Evolutionary conservation across 805 yeast genomes (phyloP), one percentile per base, ranked within the genome.

Genomic region (Schizosaccharomyces octosporus): DNA sequence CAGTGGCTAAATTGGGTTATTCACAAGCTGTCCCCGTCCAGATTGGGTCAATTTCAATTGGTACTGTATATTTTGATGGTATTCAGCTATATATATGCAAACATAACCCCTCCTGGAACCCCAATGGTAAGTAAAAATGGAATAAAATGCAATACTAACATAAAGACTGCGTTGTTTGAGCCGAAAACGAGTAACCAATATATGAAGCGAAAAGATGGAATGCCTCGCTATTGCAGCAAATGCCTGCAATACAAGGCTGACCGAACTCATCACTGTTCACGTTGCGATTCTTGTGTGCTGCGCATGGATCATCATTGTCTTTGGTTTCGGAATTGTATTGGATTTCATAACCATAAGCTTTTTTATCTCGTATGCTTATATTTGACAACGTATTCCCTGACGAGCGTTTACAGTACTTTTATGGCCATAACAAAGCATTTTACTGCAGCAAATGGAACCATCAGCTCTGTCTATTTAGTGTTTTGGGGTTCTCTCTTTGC

Each of bases 281-380:
- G 24, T 6, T 59, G 61, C 36, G 24, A 48, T 21, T n/a, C 21
- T 15, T 59, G 61, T 54, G 29, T 59, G 4, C 29, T 59, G 7
- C 59, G 61, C 13, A 59, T 59, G 61, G 61, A 59, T 32, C 61
- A 88, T 69, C 96, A 88, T 72, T 83, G 84, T 69, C 95, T 96
- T 0, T 89, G 96, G 96, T 87, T 95, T 0, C 79, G 80, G 70
- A 89, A 86, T 68, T 89, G 96, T 68, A 90, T 89, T 24, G 97
- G 97, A 0, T 81, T 80, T 68, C 70, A 71, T 0, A 89, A 89
- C 68, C 75, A 80, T 69, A 87, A 95, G 89, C 86, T 69, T 89
- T 89, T 69, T 66, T 85, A 64, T 74, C 96, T 62, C 89, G 89
- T 68, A 67, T 89, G 43, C 66, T 76, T 11, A 83, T 88, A 85